Evolutionary conservation across 208 protist genomes (phyloP).

Genomic region (Herpetomonas tarakana): DNA sequence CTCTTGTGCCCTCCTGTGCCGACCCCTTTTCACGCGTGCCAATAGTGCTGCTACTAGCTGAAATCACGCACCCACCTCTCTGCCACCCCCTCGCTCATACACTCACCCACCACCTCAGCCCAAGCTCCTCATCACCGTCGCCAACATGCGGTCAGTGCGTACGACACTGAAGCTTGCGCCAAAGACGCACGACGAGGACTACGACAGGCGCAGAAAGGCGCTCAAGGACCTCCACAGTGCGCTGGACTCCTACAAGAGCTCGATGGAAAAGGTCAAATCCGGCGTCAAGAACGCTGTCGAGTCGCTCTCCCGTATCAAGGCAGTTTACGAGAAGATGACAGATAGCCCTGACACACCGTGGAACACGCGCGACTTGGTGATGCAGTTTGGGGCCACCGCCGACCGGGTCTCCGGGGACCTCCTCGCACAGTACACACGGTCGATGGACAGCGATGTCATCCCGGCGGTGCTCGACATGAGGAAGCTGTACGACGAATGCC

Average conservation of each 20-base stretch:
- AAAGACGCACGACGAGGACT: slow-evolving; percentile 46
- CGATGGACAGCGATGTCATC: slow-evolving; percentile 34
- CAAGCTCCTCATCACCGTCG: neutral
- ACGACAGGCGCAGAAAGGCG: slow-evolving; percentile 19
- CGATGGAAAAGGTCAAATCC: slow-evolving; percentile 38
- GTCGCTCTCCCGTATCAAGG: slow-evolving; percentile 23
- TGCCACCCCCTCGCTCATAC: no score
- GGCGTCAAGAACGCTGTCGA: slow-evolving; percentile 29
- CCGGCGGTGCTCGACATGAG: slow-evolving; percentile 27
- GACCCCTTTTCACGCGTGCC: no score
- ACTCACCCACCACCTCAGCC: no score
- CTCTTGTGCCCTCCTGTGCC: no score
- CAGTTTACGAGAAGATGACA: slow-evolving; percentile 31
- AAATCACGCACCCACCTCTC: no score
- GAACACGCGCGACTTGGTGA: slow-evolving; percentile 22
- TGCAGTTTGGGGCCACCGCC: slow-evolving; percentile 21
- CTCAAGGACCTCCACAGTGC: slow-evolving; percentile 31
- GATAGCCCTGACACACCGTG: slow-evolving; percentile 17
- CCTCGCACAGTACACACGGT: slow-evolving; percentile 20
- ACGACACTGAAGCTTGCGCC: slow-evolving; percentile 33
- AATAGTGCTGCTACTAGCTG: no score
- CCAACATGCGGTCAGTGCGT: slow-evolving; percentile 33
- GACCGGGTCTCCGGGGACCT: slow-evolving; percentile 22
- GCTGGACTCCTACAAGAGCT: slow-evolving; percentile 32
- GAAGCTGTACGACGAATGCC: slow-evolving; percentile 40